phyloP scores from a whole-genome alignment of 148 eudicot species.

The Hydrangea macrophylla region DNA sequence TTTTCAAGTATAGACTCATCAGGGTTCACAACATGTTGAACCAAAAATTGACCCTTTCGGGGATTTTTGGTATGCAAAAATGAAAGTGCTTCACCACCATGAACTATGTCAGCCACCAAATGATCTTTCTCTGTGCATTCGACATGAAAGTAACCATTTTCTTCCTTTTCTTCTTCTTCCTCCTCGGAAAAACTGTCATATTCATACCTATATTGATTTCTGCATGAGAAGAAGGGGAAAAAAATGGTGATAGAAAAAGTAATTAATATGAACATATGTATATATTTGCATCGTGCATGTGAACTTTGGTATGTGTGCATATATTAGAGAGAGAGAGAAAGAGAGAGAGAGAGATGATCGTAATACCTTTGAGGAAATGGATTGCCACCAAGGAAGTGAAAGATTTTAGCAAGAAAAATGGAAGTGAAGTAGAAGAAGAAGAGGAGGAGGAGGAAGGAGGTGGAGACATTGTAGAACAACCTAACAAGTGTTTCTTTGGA shows the following conservation, averaged over 20 bases:
- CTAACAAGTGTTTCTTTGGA: constrained; percentile 57
- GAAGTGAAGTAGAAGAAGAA: constrained; percentile 70
- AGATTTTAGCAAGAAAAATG: constrained; percentile 49
- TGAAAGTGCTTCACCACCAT: constrained; percentile 26
- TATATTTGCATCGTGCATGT: too few relatives aligned
- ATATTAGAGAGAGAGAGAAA: not conserved
- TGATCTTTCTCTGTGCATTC: constrained; percentile 29
- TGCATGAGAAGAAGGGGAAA: constrained; percentile 12
- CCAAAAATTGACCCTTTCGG: constrained; percentile 10
- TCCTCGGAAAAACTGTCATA: constrained; percentile 38
- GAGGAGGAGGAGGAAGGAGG: constrained; percentile 57
- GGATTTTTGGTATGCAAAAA: constrained; percentile 22
- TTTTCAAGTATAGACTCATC: constrained; percentile 13
- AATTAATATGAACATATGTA: not conserved
- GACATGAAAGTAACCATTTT: constrained; percentile 14
- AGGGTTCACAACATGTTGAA: constrained; percentile 1
- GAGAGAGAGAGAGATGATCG: not conserved
- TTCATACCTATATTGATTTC: constrained; percentile 46
- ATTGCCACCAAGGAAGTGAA: constrained; percentile 50
- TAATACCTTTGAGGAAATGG: constrained; percentile 40
- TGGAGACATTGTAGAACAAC: constrained; percentile 53
- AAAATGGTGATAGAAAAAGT: too few relatives aligned
- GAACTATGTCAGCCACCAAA: constrained; percentile 43
- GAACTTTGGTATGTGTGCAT: too few relatives aligned
- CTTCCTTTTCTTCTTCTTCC: constrained; percentile 30